Base-by-base conservation (phyloP, 345 rosid genomes). In the Pugionium dolabratum region DNA sequence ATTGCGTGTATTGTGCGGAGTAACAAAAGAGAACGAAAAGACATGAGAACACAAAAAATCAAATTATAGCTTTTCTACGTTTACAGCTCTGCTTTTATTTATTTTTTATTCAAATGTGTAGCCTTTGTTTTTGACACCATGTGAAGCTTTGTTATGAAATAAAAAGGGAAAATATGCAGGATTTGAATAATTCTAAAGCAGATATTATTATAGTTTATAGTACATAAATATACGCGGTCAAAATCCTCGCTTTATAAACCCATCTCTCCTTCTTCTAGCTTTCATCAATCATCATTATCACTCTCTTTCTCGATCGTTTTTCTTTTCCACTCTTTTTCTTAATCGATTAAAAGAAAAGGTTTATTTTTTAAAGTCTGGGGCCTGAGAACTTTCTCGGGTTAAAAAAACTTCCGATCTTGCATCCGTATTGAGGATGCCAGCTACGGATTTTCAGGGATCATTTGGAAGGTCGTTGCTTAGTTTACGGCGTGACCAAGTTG, bases 401-500 rank as follows among this genome's bases (percentile, higher is more conserved):
- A 11, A 18, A 6, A 7, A 49, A 44, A 28, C 31, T 41, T 47
- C 2, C 10, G 9, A 63, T 27, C 28, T 64, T 56, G 45, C n/a
- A 47, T 54, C 35, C 44, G 10, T 62, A 7, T 36, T 25, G 70
- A 84, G 57, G 67, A 86, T 86, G 92, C 87, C 85, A 61, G 82
- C 84, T 0, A 79, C 89, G 43, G 89, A 84, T 32, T 82, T 62
- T 46, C 88, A 81, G 35, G 86, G 83, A 62, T 56, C 80, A 47
- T 77, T 78, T 51, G 78, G 81, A 31, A 79, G 86, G 72, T 74
- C 86, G 7, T 56, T 84, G 59, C 57, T 84, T n/a, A 69, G 78
- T 74, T 70, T 79, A 56, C 76, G 85, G 44, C 84, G 86, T 62
- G 79, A 80, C 68, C 79, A 79, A 52, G 73, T 79, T 61, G 78